A percentile compares a stretch with the other conserved stretches of the same genome.
Conservation (phyloP, 1,139 yeast species). For the Taiozyma sp. region DNA sequence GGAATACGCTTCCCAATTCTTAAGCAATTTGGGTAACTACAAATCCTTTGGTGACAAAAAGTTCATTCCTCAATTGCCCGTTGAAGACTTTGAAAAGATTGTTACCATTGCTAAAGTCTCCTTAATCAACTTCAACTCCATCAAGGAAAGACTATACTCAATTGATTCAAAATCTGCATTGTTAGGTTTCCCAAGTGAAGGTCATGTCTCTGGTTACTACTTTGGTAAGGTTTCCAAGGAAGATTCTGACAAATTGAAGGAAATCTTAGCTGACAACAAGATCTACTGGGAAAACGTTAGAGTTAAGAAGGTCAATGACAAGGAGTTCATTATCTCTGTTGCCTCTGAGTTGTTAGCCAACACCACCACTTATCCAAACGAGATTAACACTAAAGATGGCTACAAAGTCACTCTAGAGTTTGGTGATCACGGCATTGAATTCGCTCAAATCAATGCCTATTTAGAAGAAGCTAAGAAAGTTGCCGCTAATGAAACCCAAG, state of each 20-base stretch:
- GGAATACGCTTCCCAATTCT: conserved; percentile 78
- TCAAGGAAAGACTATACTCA: conserved; percentile 48
- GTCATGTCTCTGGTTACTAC: conserved; percentile 74
- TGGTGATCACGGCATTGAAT: conserved; percentile 75
- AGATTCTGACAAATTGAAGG: conserved; percentile 65
- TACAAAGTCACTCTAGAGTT: conserved; percentile 49
- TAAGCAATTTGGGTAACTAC: conserved; percentile 80
- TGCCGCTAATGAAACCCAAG: conserved; percentile 74
- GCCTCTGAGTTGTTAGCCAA: conserved; percentile 52
- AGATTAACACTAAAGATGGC: conserved; percentile 27
- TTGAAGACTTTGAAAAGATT: conserved; percentile 43
- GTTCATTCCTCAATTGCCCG: conserved; percentile 62
- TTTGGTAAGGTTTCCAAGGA: conserved; percentile 44
- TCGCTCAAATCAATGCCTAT: conserved; percentile 51
- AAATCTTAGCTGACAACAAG: conserved; percentile 54
- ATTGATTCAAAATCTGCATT: conserved; percentile 43
- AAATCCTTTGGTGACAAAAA: conserved; percentile 88
- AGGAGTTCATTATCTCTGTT: conserved; percentile 49
- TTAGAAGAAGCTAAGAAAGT: conserved; percentile 52
- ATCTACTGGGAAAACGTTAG: conserved; percentile 85
- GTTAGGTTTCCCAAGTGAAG: conserved; percentile 76
- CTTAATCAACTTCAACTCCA: conserved; percentile 37
- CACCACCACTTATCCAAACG: conserved; percentile 36
- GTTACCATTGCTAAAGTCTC: conserved; percentile 32
- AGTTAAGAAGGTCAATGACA: conserved; percentile 45